phyloP scores from a whole-genome alignment of 1,284 basidiomycete genomes.

The Ceratobasidium sp. region DNA sequence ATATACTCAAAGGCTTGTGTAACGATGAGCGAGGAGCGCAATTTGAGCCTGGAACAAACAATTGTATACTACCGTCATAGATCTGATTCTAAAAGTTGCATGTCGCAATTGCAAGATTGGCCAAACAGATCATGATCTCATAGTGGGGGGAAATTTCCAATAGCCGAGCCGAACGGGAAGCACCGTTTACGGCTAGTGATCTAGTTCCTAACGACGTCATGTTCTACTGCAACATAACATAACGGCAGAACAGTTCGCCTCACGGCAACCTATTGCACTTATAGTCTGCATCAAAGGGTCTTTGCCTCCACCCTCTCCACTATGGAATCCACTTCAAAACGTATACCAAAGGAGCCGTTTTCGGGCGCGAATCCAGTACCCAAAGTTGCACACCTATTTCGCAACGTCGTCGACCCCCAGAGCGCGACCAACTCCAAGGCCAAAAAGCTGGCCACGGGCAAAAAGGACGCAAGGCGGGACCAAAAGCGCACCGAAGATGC shows the following conservation, averaged over 20 bases:
- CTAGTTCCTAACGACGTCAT: constrained; percentile 20
- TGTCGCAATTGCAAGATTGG: too few species aligned
- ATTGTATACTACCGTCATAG: too few species aligned
- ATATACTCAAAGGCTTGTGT: too few species aligned
- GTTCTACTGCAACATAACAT: not conserved
- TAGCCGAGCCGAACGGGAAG: not conserved
- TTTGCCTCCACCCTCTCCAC: not conserved
- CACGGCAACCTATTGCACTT: not conserved
- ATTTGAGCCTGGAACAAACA: too few species aligned
- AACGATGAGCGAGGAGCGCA: too few species aligned
- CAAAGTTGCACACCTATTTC: constrained; percentile 32
- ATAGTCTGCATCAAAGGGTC: not conserved
- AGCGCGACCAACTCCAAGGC: constrained; percentile 43
- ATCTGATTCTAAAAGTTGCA: too few species aligned
- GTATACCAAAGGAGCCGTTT: constrained; percentile 28
- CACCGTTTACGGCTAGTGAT: constrained; percentile 4
- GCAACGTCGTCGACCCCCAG: constrained; percentile 27
- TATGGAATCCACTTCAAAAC: constrained; percentile 21
- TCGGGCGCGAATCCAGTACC: constrained; percentile 38
- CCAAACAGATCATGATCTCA: too few species aligned
- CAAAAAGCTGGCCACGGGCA: constrained; percentile 34
- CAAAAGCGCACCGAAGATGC: constrained; percentile 44
- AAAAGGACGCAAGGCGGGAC: constrained; percentile 46
- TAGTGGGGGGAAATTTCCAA: constrained; percentile 9
- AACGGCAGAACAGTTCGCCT: not conserved